Conservation (phyloP, 257 asterid species). For the Salvia hispanica region DNA sequence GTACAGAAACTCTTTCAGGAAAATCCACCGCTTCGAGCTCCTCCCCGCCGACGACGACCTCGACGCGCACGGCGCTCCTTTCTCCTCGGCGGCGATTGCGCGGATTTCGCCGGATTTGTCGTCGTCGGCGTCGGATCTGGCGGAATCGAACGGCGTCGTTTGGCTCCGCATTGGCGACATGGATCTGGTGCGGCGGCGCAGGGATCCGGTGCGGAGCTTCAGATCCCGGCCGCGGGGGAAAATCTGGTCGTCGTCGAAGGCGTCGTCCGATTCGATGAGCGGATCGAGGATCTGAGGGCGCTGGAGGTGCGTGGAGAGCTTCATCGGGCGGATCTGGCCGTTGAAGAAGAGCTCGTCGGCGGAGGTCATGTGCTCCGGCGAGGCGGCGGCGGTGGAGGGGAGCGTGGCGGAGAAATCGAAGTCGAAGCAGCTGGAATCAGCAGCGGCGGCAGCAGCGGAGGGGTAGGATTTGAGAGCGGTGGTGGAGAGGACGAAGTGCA, state of each 20-base stretch:
- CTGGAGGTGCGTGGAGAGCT: conserved; percentile 63
- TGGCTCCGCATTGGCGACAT: conserved; percentile 58
- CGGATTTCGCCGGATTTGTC: neutral
- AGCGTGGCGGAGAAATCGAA: conserved; percentile 39
- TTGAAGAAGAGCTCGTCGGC: conserved; percentile 87
- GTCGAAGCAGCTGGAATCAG: conserved; percentile 50
- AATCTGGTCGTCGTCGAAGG: conserved; percentile 32
- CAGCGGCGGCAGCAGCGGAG: conserved; percentile 37
- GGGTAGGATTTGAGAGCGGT: conserved; percentile 32
- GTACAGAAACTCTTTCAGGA: conserved; percentile 74
- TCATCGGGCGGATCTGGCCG: conserved; percentile 96
- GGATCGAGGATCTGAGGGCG: conserved; percentile 62
- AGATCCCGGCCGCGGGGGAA: conserved; percentile 56
- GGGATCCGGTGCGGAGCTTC: conserved; percentile 61
- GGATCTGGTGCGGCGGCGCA: conserved; percentile 85
- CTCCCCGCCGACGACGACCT: conserved; percentile 75
- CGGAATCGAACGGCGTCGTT: conserved; percentile 51
- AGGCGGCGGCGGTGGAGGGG: conserved; percentile 40
- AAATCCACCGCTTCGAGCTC: conserved; percentile 72
- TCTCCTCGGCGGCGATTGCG: conserved; percentile 15
- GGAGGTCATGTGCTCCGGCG: conserved; percentile 66
- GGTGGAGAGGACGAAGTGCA: conserved; percentile 66
- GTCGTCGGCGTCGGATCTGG: conserved; percentile 17
- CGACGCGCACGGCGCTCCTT: conserved; percentile 54
- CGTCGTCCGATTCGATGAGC: conserved; percentile 52